Evolutionary conservation across 2,329 filamentous ascomycete species (phyloP).

Genomic region (Colletotrichum sidae): DNA sequence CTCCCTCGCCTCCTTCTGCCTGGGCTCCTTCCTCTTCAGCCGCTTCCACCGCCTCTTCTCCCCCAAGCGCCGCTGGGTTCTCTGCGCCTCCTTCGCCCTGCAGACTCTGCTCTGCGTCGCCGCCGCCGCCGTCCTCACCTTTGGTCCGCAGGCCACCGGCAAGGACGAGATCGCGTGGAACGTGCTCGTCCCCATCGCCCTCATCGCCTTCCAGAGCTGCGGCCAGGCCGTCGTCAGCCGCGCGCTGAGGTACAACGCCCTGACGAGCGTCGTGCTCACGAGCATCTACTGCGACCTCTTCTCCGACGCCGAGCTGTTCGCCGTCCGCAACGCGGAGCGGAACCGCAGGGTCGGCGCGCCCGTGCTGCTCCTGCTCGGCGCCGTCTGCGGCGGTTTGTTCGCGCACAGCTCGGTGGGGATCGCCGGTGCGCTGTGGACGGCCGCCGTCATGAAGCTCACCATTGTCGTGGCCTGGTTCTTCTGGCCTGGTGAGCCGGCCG

Average conservation of each 20-base stretch:
- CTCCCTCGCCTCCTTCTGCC: slow-evolving; percentile 77
- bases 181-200: slow-evolving; percentile 73
- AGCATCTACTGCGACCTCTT: slow-evolving; percentile 87
- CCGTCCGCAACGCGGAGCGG: slow-evolving; percentile 58
- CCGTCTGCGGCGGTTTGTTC: slow-evolving; percentile 62
- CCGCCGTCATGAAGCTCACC: slow-evolving; percentile 64
- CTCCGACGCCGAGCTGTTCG: slow-evolving; percentile 68
- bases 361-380: slow-evolving; percentile 60
- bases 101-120: slow-evolving; percentile 63
- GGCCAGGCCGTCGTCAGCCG: slow-evolving; percentile 83
- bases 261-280: slow-evolving; percentile 84
- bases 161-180: slow-evolving; percentile 64
- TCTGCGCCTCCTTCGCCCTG: slow-evolving; percentile 67
- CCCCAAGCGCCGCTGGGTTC: slow-evolving; percentile 72
- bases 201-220: slow-evolving; percentile 81
- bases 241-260: slow-evolving; percentile 74
- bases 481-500: slow-evolving; percentile 64
- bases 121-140: slow-evolving; percentile 57
- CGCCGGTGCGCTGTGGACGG: slow-evolving; percentile 69
- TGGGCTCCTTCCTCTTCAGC: slow-evolving; percentile 78
- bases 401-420: slow-evolving; percentile 61
- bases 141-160: slow-evolving; percentile 52
- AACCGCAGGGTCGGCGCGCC: slow-evolving; percentile 64
- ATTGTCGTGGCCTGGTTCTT: slow-evolving; percentile 70
- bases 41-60: slow-evolving; percentile 74